Conservation (phyloP, 169 alveolate genomes). For the Cryptosporidium parvum region DNA sequence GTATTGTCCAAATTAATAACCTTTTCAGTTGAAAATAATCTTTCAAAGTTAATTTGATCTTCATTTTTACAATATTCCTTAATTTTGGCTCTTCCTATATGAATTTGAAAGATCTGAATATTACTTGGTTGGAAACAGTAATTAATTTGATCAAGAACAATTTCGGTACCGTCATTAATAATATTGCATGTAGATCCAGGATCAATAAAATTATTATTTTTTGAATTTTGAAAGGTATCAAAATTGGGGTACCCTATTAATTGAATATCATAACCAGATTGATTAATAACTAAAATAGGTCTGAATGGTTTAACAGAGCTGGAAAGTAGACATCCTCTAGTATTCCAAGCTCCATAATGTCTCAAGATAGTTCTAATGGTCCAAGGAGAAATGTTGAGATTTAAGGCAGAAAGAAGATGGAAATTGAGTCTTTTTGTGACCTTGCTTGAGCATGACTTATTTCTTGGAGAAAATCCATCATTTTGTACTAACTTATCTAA, state of each 20-base stretch:
- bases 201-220: background rate
- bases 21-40: conserved; percentile 9
- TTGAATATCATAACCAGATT: conserved; percentile 54
- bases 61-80: background rate
- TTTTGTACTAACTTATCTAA: background rate
- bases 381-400: conserved; percentile 46
- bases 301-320: background rate
- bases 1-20: conserved; percentile 38
- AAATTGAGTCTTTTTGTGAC: conserved; percentile 3
- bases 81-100: background rate
- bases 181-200: background rate
- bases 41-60: background rate
- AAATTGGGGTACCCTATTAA: conserved; percentile 32
- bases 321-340: background rate
- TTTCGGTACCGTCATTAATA: conserved; percentile 9
- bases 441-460: background rate
- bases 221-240: conserved; percentile 11
- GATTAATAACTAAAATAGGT: conserved; percentile 9
- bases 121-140: conserved; percentile 42
- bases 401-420: conserved; percentile 11
- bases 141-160: conserved; percentile 17
- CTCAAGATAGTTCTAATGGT: conserved; percentile 11
- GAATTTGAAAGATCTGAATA: conserved; percentile 25
- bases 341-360: conserved; percentile 7
- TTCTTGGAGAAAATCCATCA: conserved; percentile 46